Percentiles rank a stretch among this genome's conserved stretches.
These are phyloP conservation scores for Tetrahymena thermophila DNA, from an alignment of 73 alveolate genomes.

Conservation along the genomic window DNA sequence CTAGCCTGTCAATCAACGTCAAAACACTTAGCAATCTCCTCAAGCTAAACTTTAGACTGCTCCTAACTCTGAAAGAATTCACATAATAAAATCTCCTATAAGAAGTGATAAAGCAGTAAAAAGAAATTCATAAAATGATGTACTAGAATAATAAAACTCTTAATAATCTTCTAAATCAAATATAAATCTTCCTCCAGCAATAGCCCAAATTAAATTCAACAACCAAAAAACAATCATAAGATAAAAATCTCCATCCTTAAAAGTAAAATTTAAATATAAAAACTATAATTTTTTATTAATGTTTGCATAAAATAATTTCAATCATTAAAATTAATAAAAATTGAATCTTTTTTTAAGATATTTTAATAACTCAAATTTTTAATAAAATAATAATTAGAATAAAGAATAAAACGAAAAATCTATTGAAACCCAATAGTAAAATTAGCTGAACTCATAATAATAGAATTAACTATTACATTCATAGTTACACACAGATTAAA, in stretches of 20 bases:
- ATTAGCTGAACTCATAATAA: not conserved
- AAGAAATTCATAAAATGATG: not conserved
- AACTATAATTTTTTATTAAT: no score
- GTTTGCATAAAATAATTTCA: no score
- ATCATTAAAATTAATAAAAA: no score
- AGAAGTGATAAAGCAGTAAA: not conserved
- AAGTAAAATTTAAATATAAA: not conserved
- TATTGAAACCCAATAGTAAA: not conserved
- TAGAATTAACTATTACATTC: no score
- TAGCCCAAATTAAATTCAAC: not conserved
- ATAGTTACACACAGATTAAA: not conserved
- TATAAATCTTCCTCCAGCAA: not conserved
- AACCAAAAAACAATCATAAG: not conserved
- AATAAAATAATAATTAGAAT: not conserved
- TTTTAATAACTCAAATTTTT: no score
- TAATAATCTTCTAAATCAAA: not conserved
- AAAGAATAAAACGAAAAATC: not conserved
- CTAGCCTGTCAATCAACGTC: not conserved
- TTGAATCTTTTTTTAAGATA: no score
- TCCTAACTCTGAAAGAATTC: not conserved
- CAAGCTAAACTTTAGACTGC: not conserved
- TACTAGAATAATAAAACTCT: not conserved
- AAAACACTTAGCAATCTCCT: not conserved
- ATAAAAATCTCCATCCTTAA: not conserved
- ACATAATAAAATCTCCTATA: not conserved